Conservation (phyloP, 75 land plant species). For the Cunninghamia lanceolata region DNA sequence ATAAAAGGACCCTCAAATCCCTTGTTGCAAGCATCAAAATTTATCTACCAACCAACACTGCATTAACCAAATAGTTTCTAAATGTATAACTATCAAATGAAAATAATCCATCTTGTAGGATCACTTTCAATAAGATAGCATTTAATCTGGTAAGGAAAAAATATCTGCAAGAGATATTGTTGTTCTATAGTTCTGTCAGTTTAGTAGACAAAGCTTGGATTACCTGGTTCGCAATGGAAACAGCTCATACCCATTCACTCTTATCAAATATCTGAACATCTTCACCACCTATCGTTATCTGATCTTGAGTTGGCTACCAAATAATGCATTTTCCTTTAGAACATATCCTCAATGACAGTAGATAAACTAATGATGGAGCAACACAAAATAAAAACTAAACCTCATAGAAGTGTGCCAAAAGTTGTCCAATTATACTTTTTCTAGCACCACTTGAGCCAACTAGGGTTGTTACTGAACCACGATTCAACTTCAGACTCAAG, state of each 20-base stretch:
- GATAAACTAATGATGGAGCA: background rate
- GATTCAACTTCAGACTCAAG: constrained; percentile 57
- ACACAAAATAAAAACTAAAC: constrained; percentile 21
- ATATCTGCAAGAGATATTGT: background rate
- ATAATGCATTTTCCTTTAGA: background rate
- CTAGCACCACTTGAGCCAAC: constrained; percentile 99
- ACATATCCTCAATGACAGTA: background rate
- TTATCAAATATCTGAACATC: constrained; percentile 95
- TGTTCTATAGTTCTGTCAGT: background rate
- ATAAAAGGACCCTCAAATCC: background rate
- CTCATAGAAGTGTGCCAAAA: constrained; percentile 98
- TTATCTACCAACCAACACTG: background rate
- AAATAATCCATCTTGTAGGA: background rate
- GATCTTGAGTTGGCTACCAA: constrained; percentile 87
- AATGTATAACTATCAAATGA: background rate
- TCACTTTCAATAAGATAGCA: background rate
- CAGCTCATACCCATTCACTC: constrained; percentile 90
- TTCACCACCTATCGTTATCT: constrained; percentile 77
- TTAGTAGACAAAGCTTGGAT: background rate
- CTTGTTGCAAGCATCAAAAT: background rate
- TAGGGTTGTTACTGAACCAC: constrained; percentile 88
- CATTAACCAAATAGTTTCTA: background rate
- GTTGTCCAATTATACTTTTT: constrained; percentile 97
- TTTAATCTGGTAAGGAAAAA: background rate
- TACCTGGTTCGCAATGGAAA: constrained; percentile 98